phyloP scores from a whole-genome alignment of 176 grass and related monocot species.

The Juncus effusus region DNA sequence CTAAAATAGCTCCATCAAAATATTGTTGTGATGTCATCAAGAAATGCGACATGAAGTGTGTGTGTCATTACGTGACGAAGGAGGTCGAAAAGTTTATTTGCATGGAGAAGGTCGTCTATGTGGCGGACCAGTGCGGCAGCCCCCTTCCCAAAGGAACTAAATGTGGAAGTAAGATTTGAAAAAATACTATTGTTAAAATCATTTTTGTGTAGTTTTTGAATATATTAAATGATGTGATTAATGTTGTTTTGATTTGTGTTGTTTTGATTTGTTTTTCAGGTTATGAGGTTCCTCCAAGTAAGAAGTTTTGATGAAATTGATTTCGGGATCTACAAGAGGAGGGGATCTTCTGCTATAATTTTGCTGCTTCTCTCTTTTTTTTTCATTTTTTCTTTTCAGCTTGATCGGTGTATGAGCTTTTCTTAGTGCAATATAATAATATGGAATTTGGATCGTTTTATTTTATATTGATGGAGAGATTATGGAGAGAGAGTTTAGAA shows the following conservation, averaged over 20 bases:
- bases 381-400: not conserved
- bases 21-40: constrained; percentile 9
- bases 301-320: not conserved
- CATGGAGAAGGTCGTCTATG: constrained; percentile 37
- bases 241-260: not conserved
- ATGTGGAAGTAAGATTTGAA: too few relatives aligned
- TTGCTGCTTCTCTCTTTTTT: not conserved
- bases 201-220: not conserved
- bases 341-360: not conserved
- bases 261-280: too few relatives aligned
- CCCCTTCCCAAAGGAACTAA: too few relatives aligned
- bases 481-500: too few relatives aligned
- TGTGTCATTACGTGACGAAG: constrained; percentile 30
- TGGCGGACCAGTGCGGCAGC: not conserved
- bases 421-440: not conserved
- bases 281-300: too few relatives aligned
- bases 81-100: not conserved
- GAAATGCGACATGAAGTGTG: not conserved
- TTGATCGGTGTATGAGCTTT: not conserved
- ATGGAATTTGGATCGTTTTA: too few relatives aligned
- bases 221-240: too few relatives aligned
- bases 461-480: too few relatives aligned
- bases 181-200: not conserved
- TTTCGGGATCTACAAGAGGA: not conserved
- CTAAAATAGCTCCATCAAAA: constrained; percentile 28